Base-by-base conservation (phyloP, 768 basidiomycete species). In the Lentinula boryana region DNA sequence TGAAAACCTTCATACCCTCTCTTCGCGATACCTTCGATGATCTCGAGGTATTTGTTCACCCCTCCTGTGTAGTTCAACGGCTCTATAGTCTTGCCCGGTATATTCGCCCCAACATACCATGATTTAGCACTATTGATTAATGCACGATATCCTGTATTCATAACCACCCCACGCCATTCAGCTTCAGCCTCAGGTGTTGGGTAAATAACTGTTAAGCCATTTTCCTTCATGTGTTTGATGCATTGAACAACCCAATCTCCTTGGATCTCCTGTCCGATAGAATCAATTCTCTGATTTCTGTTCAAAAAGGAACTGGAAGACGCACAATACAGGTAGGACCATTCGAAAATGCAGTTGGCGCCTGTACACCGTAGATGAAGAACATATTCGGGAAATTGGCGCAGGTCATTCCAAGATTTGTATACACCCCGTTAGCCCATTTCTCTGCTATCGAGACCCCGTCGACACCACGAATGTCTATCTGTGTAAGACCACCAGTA, bases 161-260 rank as follows among this genome's bases (percentile, higher is more conserved):
- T 49, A 9, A 60, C 15, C 18, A 36, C 35, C 36, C 27, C 31
- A 38, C 50, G 58, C 58, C 58, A 60, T 23, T 60, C 36, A 8
- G 16, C 36, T 49, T 51, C 58, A 33, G 58, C 58, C 31, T 60
- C 36, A 41, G 13, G 35, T 35, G 48, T 52, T 9, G 58, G n/a
- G 36, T 50, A 46, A 3, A 60, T 60, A 31, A 27, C 44, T 32
- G 21, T 40, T 8, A 52, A 44, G 0, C 57, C 49, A 18, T 65
- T 62, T 13, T 67, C 31, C 16, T 62, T 63, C 61, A 65, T 64
- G 51, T 63, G n/a, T 18, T 43, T 56, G 23, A 70, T 61, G 44
- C 65, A 71, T 41, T 67, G 50, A 36, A 65, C 56, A 36, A 71
- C 64, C 70, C 70, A 71, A 36, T 66, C 62, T n/a, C 66, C 59